Base-by-base conservation (phyloP, 208 protist species). In the Angomonas deanei region DNA sequence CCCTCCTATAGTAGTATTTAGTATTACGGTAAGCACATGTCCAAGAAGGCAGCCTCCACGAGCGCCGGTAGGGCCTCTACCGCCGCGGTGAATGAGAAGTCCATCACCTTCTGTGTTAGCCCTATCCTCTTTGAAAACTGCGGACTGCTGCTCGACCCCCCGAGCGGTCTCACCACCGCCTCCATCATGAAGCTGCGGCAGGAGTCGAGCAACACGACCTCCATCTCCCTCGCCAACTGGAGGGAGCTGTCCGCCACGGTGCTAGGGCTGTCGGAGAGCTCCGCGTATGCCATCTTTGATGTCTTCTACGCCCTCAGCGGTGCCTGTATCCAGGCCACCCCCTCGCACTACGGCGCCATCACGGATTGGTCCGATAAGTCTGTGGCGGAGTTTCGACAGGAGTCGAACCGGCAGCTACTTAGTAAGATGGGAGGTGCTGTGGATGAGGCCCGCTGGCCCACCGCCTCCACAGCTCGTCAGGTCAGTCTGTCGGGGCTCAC, bases 351-450 rank as follows among this genome's bases (percentile, higher is more conserved):
- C 54, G 74, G 76, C 21, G 74, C 67, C 36, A 62, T 42, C 21
- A 1, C 48, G 27, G 60, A 34, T 0, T 26, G 53, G 11, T 57
- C 5, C 15, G 48, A 46, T 3, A 85, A 86, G 53, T 73, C 79
- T 15, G 60, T 83, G 11, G 78, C 76, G n/a, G 82, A 93, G 67
- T 86, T 82, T 42, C 87, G 91, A 2, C 85, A 87, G 28, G 91
- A 96, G 52, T 77, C 68, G 48, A 94, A 88, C 55, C 82, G 87
- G 10, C 65, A 72, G 17, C 70, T 94, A 53, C 70, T 96, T 27
- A 76, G 78, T 56, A 90, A 88, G 67, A 93, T 96, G 91, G 85
- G 85, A 13, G 90, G 90, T 28, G 70, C 62, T 24, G 76, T 96
- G 17, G 76, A 96, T 52, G 81, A 93, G 61, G 49, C 70, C 0